phyloP scores from a whole-genome alignment of 2,329 filamentous ascomycete genomes.

The Ophiocordyceps camponoti-saundersi region DNA sequence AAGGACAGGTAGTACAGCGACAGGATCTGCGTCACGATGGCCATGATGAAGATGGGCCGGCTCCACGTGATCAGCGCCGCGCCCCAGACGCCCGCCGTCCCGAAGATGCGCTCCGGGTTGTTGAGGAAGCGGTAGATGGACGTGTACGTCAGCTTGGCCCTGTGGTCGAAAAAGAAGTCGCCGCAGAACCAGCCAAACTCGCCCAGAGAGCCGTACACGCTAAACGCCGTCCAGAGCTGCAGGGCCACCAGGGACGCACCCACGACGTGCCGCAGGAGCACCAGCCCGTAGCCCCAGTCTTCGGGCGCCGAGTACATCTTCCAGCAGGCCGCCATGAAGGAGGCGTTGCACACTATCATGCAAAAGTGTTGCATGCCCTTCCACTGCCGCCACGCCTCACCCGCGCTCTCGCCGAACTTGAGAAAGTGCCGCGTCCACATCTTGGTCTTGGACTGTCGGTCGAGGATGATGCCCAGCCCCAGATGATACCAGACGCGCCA shows the following conservation, averaged over 20 bases:
- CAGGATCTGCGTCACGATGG: constrained; percentile 69
- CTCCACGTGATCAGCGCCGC: constrained; percentile 88
- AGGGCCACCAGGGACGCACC: constrained; percentile 66
- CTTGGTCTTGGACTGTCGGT: constrained; percentile 76
- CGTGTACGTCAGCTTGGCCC: constrained; percentile 79
- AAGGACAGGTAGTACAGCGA: constrained; percentile 80
- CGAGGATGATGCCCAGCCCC: constrained; percentile 72
- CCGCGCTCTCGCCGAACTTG: constrained; percentile 81
- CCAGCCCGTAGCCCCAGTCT: constrained; percentile 77
- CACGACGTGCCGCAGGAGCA: constrained; percentile 72
- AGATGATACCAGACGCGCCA: constrained; percentile 90
- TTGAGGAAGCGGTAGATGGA: constrained; percentile 98
- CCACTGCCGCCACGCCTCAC: constrained; percentile 95
- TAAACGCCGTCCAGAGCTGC: constrained; percentile 83
- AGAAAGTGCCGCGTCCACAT: constrained; percentile 95
- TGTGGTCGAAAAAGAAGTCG: constrained; percentile 92
- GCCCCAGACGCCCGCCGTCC: constrained; percentile 90
- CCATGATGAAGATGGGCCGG: constrained; percentile 69
- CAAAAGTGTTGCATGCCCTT: constrained; percentile 90
- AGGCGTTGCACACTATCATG: constrained; percentile 76
- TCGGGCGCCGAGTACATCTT: constrained; percentile 85
- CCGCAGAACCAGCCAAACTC: constrained; percentile 99
- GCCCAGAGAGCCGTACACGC: constrained; percentile 87
- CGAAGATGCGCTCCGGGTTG: constrained; percentile 88
- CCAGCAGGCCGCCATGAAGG: constrained; percentile 82